Percentiles rank a stretch among this genome's conserved stretches.
Conservation (phyloP, 495 filamentous ascomycete species). For the Penicillium bovifimosum region DNA sequence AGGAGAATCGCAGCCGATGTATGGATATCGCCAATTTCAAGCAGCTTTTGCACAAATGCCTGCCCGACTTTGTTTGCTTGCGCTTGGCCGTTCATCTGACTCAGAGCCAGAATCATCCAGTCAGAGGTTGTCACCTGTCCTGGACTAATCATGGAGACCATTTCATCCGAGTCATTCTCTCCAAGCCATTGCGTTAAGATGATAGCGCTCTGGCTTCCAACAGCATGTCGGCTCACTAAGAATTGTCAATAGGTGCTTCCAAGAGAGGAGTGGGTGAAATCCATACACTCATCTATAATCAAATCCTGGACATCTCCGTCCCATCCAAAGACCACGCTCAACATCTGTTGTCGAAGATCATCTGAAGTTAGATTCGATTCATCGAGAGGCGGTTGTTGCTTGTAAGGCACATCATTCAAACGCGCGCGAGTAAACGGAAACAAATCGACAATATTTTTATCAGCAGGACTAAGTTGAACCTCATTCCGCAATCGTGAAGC, state of each 20-base stretch:
- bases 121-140: slow-evolving; percentile 83
- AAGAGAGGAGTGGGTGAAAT: neutral
- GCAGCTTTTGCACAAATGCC: slow-evolving; percentile 82
- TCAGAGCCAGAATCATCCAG: slow-evolving; percentile 95
- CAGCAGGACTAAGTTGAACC: slow-evolving; percentile 59
- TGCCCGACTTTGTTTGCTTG: slow-evolving; percentile 88
- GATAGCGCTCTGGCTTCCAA: slow-evolving; percentile 68
- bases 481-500: slow-evolving; percentile 78
- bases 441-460: slow-evolving; percentile 52
- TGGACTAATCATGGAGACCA: slow-evolving; percentile 66
- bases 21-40: slow-evolving; percentile 88
- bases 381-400: slow-evolving; percentile 56
- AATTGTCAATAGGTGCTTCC: slow-evolving; percentile 7
- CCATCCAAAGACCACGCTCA: slow-evolving; percentile 94
- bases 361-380: slow-evolving; percentile 67
- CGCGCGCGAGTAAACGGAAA: slow-evolving; percentile 67
- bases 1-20: slow-evolving; percentile 86
- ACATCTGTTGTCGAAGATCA: slow-evolving; percentile 84
- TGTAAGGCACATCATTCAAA: slow-evolving; percentile 74
- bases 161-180: slow-evolving; percentile 73
- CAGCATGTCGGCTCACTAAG: slow-evolving; percentile 59
- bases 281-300: slow-evolving; percentile 74
- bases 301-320: slow-evolving; percentile 76
- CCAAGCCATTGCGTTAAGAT: slow-evolving; percentile 89
- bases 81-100: slow-evolving; percentile 70